A percentile compares a stretch with the other conserved stretches of the same genome.
Evolutionary conservation across 2,329 filamentous ascomycete genomes (phyloP).

Genomic region (Didymellaceae sp.): DNA sequence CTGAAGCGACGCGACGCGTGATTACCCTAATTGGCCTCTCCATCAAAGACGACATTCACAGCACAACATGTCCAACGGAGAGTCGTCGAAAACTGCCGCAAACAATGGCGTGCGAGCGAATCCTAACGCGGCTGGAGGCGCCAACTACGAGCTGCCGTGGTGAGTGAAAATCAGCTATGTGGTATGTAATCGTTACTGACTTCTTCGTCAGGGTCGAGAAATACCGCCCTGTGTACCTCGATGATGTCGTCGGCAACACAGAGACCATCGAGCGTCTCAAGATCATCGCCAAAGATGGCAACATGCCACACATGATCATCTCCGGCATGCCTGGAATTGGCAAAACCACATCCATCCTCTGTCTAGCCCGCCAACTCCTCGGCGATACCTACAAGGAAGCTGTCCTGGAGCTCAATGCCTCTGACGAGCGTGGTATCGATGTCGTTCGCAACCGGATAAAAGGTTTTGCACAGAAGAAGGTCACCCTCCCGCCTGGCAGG

Average conservation of each 20-base stretch:
- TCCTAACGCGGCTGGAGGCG: conserved; percentile 47
- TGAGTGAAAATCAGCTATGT: conserved; percentile 45
- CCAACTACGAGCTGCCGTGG: conserved; percentile 82
- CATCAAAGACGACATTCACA: conserved; percentile 18
- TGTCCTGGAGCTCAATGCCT: conserved; percentile 93
- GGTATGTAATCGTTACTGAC: not conserved
- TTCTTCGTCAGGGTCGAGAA: conserved; percentile 95
- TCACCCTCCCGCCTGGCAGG: conserved; percentile 85
- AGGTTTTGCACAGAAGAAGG: conserved; percentile 98
- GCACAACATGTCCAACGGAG: conserved; percentile 54
- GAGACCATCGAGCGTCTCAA: conserved; percentile 97
- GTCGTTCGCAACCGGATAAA: conserved; percentile 98
- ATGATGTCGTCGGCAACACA: conserved; percentile 97
- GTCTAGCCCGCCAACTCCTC: conserved; percentile 87
- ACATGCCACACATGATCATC: conserved; percentile 99
- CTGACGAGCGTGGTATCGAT: conserved; percentile 95
- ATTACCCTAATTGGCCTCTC: conserved; percentile 11
- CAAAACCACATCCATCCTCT: conserved; percentile 95
- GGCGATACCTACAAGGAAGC: conserved; percentile 97
- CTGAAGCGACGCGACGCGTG: too few species aligned
- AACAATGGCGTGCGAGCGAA: conserved; percentile 53
- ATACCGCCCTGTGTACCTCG: conserved; percentile 91
- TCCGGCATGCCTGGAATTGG: conserved; percentile 99
- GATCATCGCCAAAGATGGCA: conserved; percentile 97
- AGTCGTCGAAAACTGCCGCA: conserved; percentile 56